Base-by-base conservation (phyloP, 2,329 filamentous ascomycete genomes). In the Hypoxylon sp. region DNA sequence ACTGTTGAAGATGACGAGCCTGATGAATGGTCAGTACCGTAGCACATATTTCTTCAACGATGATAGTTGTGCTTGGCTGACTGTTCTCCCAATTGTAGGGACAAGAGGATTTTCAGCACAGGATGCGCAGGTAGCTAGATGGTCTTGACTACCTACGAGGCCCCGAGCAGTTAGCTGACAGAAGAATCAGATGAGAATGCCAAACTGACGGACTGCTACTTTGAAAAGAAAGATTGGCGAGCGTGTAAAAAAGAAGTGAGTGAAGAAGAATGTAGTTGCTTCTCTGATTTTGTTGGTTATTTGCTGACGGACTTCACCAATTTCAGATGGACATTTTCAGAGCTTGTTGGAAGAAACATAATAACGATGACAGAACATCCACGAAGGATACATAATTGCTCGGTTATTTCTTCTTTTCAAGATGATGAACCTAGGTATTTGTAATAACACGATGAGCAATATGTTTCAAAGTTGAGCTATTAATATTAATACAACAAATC, bases 31-130 rank as follows among this genome's bases (percentile, higher is more conserved):
- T 97, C 77, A 73, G 82, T 12, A 3, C 27, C 15, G 8, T 23
- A 7, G 27, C 37, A 21, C 5, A 12, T 13, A 27, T 1, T 11
- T 11, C 15, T 9, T 13, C 5, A 13, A 27, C 31, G 43, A 51
- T 46, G 15, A 37, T 7, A 43, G 35, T 31, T 5, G 11, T 46
- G 4, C n/a, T 16, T 13, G 25, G 34, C 52, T 59, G 48, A 62
- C 47, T 26, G 30, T 17, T 25, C 5, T 32, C 17, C 16, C 38
- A 15, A 45, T 55, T 48, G 29, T 63, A 97, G 93, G 93, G 92
- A 97, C 77, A 93, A 96, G 81, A 83, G 94, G 69, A 97, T 97
- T 72, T 96, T 91, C 77, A 96, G 91, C 77, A 97, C 93, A 2
- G 94, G 93, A 51, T 97, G 93, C 68, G 84, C 91, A 73, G 87